Conservation (phyloP, 1,284 basidiomycete species). For the Cutaneotrichosporon arboriforme region DNA sequence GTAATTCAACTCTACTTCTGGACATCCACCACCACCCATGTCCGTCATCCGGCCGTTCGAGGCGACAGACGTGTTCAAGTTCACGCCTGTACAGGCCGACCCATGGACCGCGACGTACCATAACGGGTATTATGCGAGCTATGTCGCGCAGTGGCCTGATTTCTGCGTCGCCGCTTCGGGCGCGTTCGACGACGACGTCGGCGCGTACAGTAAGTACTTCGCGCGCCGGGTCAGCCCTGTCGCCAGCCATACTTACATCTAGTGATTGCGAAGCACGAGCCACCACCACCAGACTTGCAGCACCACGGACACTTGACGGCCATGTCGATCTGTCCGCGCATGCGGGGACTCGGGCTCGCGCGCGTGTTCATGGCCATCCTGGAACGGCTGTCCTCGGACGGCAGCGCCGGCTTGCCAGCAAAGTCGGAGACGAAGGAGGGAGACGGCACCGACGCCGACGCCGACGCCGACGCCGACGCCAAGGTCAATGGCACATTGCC, state of each 20-base stretch:
- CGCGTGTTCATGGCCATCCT: conserved; percentile 44
- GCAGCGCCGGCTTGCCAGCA: conserved; percentile 15
- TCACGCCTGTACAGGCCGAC: conserved; percentile 52
- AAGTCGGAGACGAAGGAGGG: not conserved
- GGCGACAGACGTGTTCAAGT: conserved; percentile 49
- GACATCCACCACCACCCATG: conserved; percentile 31
- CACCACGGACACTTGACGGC: conserved; percentile 49
- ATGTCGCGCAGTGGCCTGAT: conserved; percentile 43
- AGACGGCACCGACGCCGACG: not conserved
- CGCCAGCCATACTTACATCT: not conserved
- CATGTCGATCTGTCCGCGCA: conserved; percentile 42
- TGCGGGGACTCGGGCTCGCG: conserved; percentile 43
- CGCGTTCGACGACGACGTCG: conserved; percentile 20
- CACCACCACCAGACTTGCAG: conserved; percentile 40
- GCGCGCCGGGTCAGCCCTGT: not conserved
- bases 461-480: not conserved
- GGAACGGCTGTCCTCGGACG: conserved; percentile 33
- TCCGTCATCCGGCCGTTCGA: conserved; percentile 51
- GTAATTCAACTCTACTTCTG: no score
- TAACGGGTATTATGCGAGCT: conserved; percentile 42
- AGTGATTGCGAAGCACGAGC: conserved; percentile 49
- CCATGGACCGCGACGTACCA: conserved; percentile 53
- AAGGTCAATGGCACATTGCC: not conserved
- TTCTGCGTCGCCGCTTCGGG: conserved; percentile 33
- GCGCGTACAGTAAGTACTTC: conserved; percentile 36